A percentile compares a stretch with the other conserved stretches of the same genome.
Conservation (phyloP, 2,329 filamentous ascomycete genomes). For the Akanthomyces lecanii region DNA sequence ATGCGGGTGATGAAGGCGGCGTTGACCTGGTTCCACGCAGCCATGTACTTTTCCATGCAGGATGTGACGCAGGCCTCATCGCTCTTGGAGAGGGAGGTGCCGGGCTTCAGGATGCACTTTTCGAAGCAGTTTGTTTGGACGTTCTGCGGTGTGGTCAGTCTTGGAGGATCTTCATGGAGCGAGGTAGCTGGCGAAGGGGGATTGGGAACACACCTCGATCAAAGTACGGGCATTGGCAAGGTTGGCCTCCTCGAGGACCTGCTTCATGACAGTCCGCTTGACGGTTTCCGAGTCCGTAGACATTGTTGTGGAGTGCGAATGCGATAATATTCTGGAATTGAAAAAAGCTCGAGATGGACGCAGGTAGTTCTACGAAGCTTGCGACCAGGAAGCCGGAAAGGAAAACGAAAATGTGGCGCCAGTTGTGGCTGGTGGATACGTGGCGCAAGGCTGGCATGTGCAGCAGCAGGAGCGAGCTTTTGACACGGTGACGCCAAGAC, state of each 20-base stretch:
- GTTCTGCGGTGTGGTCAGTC: conserved; percentile 48
- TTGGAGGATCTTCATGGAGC: background rate
- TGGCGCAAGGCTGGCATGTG: conserved; percentile 6
- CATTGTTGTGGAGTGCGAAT: conserved; percentile 37
- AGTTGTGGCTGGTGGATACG: background rate
- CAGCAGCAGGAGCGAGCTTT: background rate
- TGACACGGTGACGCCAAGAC: background rate
- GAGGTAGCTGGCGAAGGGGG: background rate
- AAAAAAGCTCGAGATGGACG: background rate
- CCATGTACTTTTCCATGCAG: conserved; percentile 85
- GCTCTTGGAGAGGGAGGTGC: conserved; percentile 59
- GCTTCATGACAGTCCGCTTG: conserved; percentile 61
- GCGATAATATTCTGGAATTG: background rate
- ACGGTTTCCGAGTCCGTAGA: conserved; percentile 48
- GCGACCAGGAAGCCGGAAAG: background rate
- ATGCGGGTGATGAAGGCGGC: conserved; percentile 60
- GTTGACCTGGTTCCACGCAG: conserved; percentile 72
- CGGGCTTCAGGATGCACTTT: conserved; percentile 68
- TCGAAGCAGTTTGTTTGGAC: conserved; percentile 79
- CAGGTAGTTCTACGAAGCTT: background rate
- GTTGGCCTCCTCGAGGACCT: conserved; percentile 60
- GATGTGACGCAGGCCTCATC: conserved; percentile 68
- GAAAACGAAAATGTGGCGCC: conserved; percentile 4
- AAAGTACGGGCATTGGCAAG: conserved; percentile 65
- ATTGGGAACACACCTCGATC: conserved; percentile 55